Conservation (phyloP, 805 yeast species). For the Saccharomycopsis oosterbeekiorum region DNA sequence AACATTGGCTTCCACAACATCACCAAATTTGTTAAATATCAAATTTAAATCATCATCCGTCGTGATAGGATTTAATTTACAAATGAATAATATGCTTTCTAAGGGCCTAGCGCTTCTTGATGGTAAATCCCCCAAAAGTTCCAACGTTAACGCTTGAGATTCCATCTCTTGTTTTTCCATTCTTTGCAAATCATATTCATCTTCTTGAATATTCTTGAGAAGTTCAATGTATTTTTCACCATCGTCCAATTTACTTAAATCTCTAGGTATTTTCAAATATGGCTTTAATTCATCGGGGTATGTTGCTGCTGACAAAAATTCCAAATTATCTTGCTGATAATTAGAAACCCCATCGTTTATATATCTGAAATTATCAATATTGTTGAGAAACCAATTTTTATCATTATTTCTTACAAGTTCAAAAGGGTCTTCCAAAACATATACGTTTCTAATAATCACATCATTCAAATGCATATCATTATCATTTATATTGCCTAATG, state of each 20-base stretch:
- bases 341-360: background rate
- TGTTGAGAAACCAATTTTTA: conserved; percentile 28
- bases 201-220: conserved; percentile 17
- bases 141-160: conserved; percentile 51
- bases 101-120: conserved; percentile 48
- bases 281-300: background rate
- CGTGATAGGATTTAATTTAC: conserved; percentile 55
- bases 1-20: conserved; percentile 40
- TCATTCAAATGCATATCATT: conserved; percentile 35
- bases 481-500: conserved; percentile 35
- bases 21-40: conserved; percentile 56
- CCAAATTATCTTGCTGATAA: background rate
- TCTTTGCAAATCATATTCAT: conserved; percentile 17
- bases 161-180: conserved; percentile 30
- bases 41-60: conserved; percentile 43
- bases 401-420: conserved; percentile 25
- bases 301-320: background rate
- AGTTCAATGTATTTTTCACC: background rate
- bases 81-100: conserved; percentile 52
- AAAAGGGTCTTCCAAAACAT: conserved; percentile 46
- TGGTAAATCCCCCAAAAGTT: conserved; percentile 55
- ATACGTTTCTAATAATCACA: conserved; percentile 41
- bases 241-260: background rate
- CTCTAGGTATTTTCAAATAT: background rate
- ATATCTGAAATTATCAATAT: background rate